phyloP scores from a whole-genome alignment of 2,329 filamentous ascomycete species.

The Colletotrichum magnum region DNA sequence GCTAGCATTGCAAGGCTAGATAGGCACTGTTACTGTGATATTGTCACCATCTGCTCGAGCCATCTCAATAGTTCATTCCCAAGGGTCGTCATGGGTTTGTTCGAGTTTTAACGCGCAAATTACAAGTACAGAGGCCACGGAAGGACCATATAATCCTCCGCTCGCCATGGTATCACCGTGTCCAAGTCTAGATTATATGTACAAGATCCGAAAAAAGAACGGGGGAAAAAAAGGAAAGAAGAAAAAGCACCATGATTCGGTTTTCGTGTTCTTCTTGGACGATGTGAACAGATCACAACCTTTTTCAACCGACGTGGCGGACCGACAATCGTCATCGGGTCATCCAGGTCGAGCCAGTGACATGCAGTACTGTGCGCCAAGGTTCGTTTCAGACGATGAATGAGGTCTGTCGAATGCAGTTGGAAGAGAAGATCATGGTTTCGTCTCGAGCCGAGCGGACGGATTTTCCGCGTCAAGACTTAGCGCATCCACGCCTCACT shows the following conservation, averaged over 20 bases:
- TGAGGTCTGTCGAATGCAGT: not conserved
- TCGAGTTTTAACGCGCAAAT: constrained; percentile 16
- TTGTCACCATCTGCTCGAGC: not conserved
- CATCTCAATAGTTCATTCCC: not conserved
- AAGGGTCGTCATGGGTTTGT: constrained; percentile 12
- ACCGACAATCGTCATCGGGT: not conserved
- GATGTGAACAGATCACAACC: constrained; percentile 1
- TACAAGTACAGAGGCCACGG: constrained; percentile 34
- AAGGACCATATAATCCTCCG: constrained; percentile 19
- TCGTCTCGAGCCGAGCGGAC: not conserved
- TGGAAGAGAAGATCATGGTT: not conserved
- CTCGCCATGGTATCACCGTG: constrained; percentile 36
- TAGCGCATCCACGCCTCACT: constrained; percentile 6
- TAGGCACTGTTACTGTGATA: not conserved
- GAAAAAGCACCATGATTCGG: constrained; percentile 19
- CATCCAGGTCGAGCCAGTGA: constrained; percentile 22
- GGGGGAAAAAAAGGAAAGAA: not conserved
- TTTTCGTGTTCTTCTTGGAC: constrained; percentile 2
- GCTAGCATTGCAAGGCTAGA: not conserved
- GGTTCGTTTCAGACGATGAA: not conserved
- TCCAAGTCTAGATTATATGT: constrained; percentile 17
- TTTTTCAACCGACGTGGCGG: not conserved
- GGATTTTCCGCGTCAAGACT: not conserved
- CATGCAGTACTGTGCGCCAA: not conserved
- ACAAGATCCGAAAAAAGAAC: not conserved